Conservation (phyloP, 441 rosid genomes). For the Melastoma candidum region DNA sequence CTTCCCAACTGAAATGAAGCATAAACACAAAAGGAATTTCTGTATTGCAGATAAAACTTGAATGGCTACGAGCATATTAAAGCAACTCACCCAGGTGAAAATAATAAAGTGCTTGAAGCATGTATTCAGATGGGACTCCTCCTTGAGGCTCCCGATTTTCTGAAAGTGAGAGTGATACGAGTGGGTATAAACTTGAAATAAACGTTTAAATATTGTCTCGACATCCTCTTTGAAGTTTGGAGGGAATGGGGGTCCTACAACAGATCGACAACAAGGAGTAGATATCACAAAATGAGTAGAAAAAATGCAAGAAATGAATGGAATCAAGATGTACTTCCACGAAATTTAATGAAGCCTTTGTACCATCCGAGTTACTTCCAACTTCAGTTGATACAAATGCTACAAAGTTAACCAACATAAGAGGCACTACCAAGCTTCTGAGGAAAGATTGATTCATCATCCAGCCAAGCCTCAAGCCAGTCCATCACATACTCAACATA, state of each 20-base stretch:
- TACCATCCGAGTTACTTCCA: too few species aligned
- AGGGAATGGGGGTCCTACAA: slow-evolving; percentile 82
- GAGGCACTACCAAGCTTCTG: slow-evolving; percentile 78
- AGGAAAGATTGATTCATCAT: slow-evolving; percentile 92
- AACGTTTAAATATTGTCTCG: slow-evolving; percentile 83
- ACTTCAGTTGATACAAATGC: too few species aligned
- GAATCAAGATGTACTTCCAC: too few species aligned
- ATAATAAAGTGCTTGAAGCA: slow-evolving; percentile 98
- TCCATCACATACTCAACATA: slow-evolving; percentile 97
- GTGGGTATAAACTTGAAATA: slow-evolving; percentile 94
- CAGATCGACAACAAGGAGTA: not conserved
- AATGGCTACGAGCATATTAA: too few species aligned
- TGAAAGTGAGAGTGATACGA: slow-evolving; percentile 96
- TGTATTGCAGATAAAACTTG: too few species aligned
- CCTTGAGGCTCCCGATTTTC: slow-evolving; percentile 94
- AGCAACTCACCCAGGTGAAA: slow-evolving; percentile 70
- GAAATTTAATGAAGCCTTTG: too few species aligned
- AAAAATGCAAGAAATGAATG: not conserved
- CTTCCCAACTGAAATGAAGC: too few species aligned
- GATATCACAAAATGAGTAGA: slow-evolving; percentile 2
- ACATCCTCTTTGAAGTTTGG: slow-evolving; percentile 92
- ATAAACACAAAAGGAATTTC: too few species aligned
- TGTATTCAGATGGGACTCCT: slow-evolving; percentile 98
- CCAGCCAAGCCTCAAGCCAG: slow-evolving; percentile 93
- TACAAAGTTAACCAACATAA: not conserved